Evolutionary conservation across 2,329 filamentous ascomycete genomes (phyloP), one percentile per base, ranked within the genome.

Genomic region (Pseudogymnoascus sp.): DNA sequence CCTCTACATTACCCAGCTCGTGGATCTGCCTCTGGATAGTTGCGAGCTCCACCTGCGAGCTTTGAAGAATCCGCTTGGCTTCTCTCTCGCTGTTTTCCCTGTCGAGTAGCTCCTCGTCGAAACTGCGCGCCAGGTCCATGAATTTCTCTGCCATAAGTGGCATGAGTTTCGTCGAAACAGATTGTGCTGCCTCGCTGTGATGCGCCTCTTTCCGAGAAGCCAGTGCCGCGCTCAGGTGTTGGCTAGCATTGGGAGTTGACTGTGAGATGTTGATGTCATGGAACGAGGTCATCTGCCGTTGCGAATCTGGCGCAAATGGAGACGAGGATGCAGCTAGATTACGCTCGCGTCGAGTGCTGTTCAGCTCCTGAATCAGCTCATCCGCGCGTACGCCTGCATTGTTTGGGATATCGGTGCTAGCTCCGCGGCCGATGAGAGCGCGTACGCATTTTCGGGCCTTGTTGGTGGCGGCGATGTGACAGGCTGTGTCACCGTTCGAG

Each of bases 371-470:
- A 67, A 96, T 91, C 59, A 96, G 79, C 65, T 93, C 88, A 68
- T 96, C 90, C 9, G 92, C 92, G 1, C 90, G 89, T 64, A 96
- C 82, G 28, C 92, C 90, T 61, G 90, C 85, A 60, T 85, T 79
- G 72, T 97, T 99, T 18, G 85, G 81, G 60, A 97, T 87, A 69
- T 96, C 87, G 0, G 91, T 89, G 2, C 87, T 85, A 3, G 92
- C 92, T 63, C 92, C 91, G 58, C 93, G 87, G 35, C 86, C 86
- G 72, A 92, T 74, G 78, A 91, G 74, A 78, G 86, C 80, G 76
- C 94, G 88, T 61, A 96, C 87, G 66, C 92, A 95, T 68, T 97
- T 96, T 47, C 92, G 86, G 16, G 93, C 91, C 61, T 92, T 90
- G 62, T 90, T 87, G 70, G 92, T 86, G 8, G 93, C 91, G 0